Base-by-base conservation (phyloP, 345 rosid species). In the Syzygium grande region DNA sequence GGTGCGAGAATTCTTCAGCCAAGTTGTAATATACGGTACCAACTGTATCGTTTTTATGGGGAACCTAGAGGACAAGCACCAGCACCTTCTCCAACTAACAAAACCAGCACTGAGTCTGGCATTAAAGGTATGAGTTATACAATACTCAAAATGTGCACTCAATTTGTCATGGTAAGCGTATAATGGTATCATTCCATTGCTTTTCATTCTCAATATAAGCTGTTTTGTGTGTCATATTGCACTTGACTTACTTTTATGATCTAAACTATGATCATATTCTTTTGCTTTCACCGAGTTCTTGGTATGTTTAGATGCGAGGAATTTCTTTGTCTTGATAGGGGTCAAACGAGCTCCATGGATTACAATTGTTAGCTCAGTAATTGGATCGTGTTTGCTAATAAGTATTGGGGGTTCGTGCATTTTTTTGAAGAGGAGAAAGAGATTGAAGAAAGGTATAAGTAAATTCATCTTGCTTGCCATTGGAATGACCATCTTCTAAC, bases 11-110 rank as follows among this genome's bases (percentile, higher is more conserved):
- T 73, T 59, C 77, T 88, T 23, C 6, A 1, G 10, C 91, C 90
- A 7, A 90, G 91, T 51, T 91, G 91, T 58, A 90, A 56, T 59
- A 1, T 86, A 2, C 84, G 89, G 83, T 91, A 84, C 17, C 88
- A 91, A 73, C 2, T 52, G 34, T 86, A 86, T 25, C 19, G n/a
- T 84, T 91, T 86, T 51, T 51, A 51, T 34, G 30, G 23, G 19
- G 55, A 63, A 8, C 16, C 77, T 16, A 13, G 13, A 6, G 13
- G 0, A 27, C 84, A 46, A 49, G 86, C 11, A 30, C 86, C 27
- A 2, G 30, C n/a, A 17, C 25, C 88, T 2, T n/a, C 27, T 5
- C 63, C 86, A 3, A 11, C 12, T 10, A 34, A 78, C 30, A 13
- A 61, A 27, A 12, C 17, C 41, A 5, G 2, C 46, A 23, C 90